These are phyloP conservation scores for Sporothrix phasma DNA, from an alignment of 2,329 filamentous ascomycete species.

Conservation along the genomic window DNA sequence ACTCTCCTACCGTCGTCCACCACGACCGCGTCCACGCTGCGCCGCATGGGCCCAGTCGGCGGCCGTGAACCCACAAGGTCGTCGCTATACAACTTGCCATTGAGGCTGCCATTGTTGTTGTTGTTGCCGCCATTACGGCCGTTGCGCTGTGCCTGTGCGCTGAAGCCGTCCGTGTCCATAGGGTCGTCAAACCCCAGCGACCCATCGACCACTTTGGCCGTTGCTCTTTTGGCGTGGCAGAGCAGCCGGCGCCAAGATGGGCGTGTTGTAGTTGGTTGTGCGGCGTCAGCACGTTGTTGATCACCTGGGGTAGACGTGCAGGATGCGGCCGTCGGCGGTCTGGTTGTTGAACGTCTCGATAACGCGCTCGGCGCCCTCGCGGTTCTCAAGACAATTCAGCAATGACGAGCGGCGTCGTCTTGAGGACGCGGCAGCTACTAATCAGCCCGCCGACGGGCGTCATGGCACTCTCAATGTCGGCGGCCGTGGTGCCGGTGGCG, in stretches of 20 bases:
- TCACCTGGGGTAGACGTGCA: constrained; percentile 62
- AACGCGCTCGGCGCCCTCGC: constrained; percentile 62
- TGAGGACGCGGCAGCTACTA: constrained; percentile 56
- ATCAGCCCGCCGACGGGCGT: constrained; percentile 62
- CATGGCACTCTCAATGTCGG: constrained; percentile 76
- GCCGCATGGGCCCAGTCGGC: neutral
- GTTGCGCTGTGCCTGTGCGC: constrained; percentile 1
- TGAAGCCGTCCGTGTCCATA: constrained; percentile 30
- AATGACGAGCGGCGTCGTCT: constrained; percentile 60
- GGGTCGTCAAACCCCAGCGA: constrained; percentile 44
- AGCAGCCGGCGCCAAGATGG: constrained; percentile 25
- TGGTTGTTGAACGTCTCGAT: constrained; percentile 70
- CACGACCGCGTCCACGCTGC: constrained; percentile 10
- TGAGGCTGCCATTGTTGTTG: neutral
- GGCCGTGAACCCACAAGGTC: constrained; percentile 19
- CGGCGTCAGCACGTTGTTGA: neutral
- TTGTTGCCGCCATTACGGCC: constrained; percentile 11
- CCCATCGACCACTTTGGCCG: constrained; percentile 42
- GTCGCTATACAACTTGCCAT: constrained; percentile 43
- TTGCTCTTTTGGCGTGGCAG: constrained; percentile 25
- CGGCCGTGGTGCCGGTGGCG: constrained; percentile 68
- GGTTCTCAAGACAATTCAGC: constrained; percentile 66
- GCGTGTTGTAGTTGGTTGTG: constrained; percentile 7
- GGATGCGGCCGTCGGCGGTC: constrained; percentile 63
- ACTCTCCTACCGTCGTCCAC: constrained; percentile 6